These are phyloP conservation scores for Geum urbanum DNA, from an alignment of 306 rosid genomes.

Conservation along the genomic window DNA sequence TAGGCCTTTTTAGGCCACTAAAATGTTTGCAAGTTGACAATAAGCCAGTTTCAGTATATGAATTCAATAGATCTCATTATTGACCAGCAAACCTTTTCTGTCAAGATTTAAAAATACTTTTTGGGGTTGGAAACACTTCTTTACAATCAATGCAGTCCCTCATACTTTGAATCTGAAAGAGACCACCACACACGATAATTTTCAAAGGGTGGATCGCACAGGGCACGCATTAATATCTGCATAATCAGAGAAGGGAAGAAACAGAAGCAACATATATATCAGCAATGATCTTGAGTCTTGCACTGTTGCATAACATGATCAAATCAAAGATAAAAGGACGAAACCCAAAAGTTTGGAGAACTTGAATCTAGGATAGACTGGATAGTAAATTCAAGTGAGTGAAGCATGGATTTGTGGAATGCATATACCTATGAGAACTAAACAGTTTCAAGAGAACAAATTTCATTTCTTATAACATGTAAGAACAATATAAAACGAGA, in stretches of 20 bases:
- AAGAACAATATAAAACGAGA: neutral
- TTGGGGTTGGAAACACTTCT: constrained; percentile 78
- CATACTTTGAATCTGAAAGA: constrained; percentile 93
- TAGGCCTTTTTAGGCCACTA: neutral
- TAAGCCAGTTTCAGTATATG: neutral
- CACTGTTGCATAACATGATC: neutral
- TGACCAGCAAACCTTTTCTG: constrained; percentile 55
- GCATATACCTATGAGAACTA: neutral
- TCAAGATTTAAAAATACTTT: constrained; percentile 78
- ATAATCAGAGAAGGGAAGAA: constrained; percentile 23
- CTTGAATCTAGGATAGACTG: neutral
- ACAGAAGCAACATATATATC: neutral
- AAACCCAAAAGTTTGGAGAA: neutral
- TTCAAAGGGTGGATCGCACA: constrained; percentile 72
- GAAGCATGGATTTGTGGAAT: neutral
- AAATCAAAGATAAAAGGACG: neutral
- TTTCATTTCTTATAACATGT: neutral
- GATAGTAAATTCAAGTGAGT: neutral
- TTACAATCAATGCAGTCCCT: constrained; percentile 81
- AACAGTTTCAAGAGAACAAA: constrained; percentile 3
- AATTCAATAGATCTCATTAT: neutral
- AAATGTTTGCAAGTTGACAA: neutral
- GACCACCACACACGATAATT: constrained; percentile 93
- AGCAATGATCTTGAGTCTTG: constrained; percentile 12
- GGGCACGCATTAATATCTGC: constrained; percentile 85